Base-by-base conservation (phyloP, 2,329 filamentous ascomycete species). In the Ceratocystis lukuohia region DNA sequence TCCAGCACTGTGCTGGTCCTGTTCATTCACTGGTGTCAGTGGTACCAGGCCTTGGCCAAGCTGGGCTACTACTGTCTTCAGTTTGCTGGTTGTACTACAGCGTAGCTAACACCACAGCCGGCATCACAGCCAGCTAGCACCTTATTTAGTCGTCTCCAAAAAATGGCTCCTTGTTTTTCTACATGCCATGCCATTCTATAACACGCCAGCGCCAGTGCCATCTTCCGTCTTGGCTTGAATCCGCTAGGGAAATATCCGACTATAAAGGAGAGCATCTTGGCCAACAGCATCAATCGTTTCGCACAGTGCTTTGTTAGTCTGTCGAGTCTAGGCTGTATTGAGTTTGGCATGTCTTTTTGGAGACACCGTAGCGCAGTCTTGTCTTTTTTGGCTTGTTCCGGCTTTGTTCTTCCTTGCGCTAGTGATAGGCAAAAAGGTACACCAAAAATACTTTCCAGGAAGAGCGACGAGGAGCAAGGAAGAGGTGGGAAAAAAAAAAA, bases 331-430 rank as follows among this genome's bases (percentile, higher is more conserved):
- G 28, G 25, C 53, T 57, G 53, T 17, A 57, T 57, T 10, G 53
- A 8, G 53, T 33, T n/a, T 30, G 28, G 53, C 53, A 28, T 17
- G n/a, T 33, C 28, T 57, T 30, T 25, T 57, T 57, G 53, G 53
- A 57, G 53, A 30, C 53, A 5, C 53, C 53, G 53, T 57, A 57
- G 53, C 20, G 53, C 30, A 12, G 8, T 25, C 30, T 33, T 57
- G 28, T 57, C 53, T 28, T 57, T 57, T 57, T 57, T 28, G 53
- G 22, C 53, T 57, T 57, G 53, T 57, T 57, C 53, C 53, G 53
- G 53, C 53, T 57, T 57, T 57, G 53, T 57, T 57, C 53, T 57
- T 30, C 53, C 22, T 28, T 57, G 53, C 53, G 53, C 53, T 57
- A 57, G 17, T 12, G 4, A 57, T 28, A 17, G 53, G 22, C 53